Evolutionary conservation across 148 eudicot species (phyloP).

Genomic region (Polygonum aviculare): DNA sequence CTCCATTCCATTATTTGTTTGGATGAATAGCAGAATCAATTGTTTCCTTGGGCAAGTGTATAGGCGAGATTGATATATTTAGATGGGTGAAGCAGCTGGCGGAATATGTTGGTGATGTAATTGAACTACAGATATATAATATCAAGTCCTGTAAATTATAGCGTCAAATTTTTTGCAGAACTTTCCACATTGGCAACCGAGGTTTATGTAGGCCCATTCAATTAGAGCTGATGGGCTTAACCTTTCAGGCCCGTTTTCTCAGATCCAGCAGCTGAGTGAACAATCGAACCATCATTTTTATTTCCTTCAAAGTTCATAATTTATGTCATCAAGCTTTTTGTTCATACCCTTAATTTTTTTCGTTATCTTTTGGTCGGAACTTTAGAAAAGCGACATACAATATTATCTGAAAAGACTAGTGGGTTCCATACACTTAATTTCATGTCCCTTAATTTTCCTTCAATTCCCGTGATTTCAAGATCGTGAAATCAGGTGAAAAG

Average conservation of each 20-base stretch:
- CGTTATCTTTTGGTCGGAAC: too few relatives aligned
- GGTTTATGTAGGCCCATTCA: background rate
- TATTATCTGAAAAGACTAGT: too few relatives aligned
- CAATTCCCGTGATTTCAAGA: background rate
- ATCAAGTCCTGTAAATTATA: background rate
- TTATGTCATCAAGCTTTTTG: too few relatives aligned
- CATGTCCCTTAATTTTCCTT: background rate
- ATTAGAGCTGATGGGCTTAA: background rate
- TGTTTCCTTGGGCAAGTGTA: constrained; percentile 2
- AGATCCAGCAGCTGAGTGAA: too few relatives aligned
- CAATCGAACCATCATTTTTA: too few relatives aligned
- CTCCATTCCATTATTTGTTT: background rate
- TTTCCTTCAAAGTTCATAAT: too few relatives aligned
- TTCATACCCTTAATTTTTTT: too few relatives aligned
- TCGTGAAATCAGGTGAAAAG: background rate
- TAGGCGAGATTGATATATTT: background rate
- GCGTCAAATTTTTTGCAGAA: background rate
- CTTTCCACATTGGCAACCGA: background rate
- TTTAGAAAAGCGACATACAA: too few relatives aligned
- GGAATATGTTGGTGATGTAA: background rate
- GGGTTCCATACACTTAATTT: too few relatives aligned
- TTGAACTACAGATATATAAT: background rate
- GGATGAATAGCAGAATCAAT: constrained; percentile 1
- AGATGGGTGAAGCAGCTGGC: background rate
- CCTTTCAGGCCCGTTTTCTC: background rate